Evolutionary conservation across 345 rosid species (phyloP), one percentile per base, ranked within the genome.

Genomic region (Euphorbia lathyris): DNA sequence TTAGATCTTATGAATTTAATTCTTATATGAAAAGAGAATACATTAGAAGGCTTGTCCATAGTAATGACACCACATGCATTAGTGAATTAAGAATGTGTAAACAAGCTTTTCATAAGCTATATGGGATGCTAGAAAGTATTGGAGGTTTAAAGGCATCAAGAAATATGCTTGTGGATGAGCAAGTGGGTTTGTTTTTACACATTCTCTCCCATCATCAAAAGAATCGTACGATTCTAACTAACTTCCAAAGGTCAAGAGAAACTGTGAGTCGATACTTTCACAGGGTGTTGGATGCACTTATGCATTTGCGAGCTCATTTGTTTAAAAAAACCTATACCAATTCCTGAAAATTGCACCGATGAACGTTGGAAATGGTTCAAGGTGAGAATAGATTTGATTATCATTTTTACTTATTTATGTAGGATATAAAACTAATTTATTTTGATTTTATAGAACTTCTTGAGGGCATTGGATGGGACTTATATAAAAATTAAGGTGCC

Each of bases 391-490:
- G 57, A 6, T 45, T 45, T 6, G 50, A 3, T 45, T 45, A 45
- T 45, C 3, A 7, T 1, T 45, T 45, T 29, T 13, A 19, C n/a
- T 16, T 22, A 32, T 11, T 67, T 32, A 14, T 6, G 34, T 47
- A 3, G 14, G 20, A 26, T 14, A 30, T 51, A 14, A 1, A 1
- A 10, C 10, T 10, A 45, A 7, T 2, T 48, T 22, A 32, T 66
- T 11, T 2, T 58, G 12, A 16, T 36, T 32, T 68, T 53, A 9
- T 29, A 68, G 58, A 68, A 62, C 42, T 74, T 59, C 55, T 23
- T 69, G 3, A 58, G 65, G 30, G 69, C 73, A 13, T 32, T 68
- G 38, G 50, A 75, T 75, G 61, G 30, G 25, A 69, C 53, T 34
- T 56, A 16, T n/a, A n/a, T n/a, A n/a, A n/a, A n/a, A n/a, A n/a